Percentiles rank a stretch among this genome's conserved stretches.
Conservation (phyloP, 202 grass and related monocot species). For the Digitaria exilis region DNA sequence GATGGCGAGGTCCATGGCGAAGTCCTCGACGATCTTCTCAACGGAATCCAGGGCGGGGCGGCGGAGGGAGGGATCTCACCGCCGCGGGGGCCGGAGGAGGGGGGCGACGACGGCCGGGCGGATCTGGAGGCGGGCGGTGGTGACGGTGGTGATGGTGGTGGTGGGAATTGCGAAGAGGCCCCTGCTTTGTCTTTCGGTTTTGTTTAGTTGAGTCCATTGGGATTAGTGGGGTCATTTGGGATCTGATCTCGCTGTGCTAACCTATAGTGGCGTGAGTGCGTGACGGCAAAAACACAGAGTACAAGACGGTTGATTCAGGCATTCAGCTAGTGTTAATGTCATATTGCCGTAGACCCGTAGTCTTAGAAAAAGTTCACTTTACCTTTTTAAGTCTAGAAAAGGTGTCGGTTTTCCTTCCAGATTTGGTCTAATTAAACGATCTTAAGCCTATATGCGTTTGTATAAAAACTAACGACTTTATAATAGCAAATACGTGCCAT, state of each 20-base stretch:
- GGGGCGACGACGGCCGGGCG: constrained; percentile 49
- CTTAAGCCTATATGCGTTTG: no score
- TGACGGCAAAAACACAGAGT: no score
- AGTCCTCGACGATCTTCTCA: constrained; percentile 50
- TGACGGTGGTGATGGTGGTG: constrained; percentile 32
- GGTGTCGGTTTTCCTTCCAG: no score
- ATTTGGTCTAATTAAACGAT: no score
- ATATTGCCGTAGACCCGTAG: no score
- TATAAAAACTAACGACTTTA: no score
- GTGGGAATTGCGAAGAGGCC: constrained; percentile 54
- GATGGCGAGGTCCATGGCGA: constrained; percentile 71
- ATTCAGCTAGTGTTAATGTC: no score
- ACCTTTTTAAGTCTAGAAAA: no score
- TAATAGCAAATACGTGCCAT: no score
- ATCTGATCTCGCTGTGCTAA: constrained; percentile 23
- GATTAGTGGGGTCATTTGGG: constrained; percentile 38
- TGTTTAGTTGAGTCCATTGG: constrained; percentile 33
- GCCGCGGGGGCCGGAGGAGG: constrained; percentile 14
- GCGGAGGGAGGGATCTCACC: constrained; percentile 40
- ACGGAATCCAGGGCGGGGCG: constrained; percentile 36
- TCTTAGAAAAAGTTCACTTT: no score
- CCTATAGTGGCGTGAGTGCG: not conserved
- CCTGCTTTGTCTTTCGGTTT: constrained; percentile 35
- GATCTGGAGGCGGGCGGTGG: constrained; percentile 55
- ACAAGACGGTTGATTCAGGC: not conserved